Base-by-base conservation (phyloP, 2,329 filamentous ascomycete species). In the Graphiopsis chlorocephala region DNA sequence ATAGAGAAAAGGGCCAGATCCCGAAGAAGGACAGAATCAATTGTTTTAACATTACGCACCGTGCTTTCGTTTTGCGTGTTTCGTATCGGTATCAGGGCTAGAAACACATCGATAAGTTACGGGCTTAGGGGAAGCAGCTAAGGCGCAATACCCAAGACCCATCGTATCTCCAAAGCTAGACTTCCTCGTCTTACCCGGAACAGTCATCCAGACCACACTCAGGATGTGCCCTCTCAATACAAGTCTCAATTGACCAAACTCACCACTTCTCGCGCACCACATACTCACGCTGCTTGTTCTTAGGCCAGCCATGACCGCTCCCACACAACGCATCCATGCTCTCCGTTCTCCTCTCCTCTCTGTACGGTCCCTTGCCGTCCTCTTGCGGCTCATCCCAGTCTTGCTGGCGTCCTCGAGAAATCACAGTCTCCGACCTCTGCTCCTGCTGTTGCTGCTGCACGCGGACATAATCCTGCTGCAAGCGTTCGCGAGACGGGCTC, bases 401-500 rank as follows among this genome's bases (percentile, higher is more conserved):
- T 2, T 28, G 29, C 11, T 20, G 55, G 15, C 55, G 25, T 23
- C 61, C 38, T 61, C 42, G 29, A 6, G 25, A 31, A 20, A 17
- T 15, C 38, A 42, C 12, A 15, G 25, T 25, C 11, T 61, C 47
- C 1, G 61, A 25, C n/a, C 38, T 38, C n/a, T 26, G 29, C 38
- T 67, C 61, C 28, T 35, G 53, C 31, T 64, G 47, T n/a, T n/a
- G 23, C 53, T 56, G 31, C 29, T 56, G 28, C 23, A 29, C 15
- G 20, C 42, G 45, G 28, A 64, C 35, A 17, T 45, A 48, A 25
- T 56, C 53, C n/a, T 20, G 52, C 17, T 52, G 26, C 20, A 68
- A 35, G 15, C 60, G 62, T 47, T 75, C 73, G 17, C 72, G 65
- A 25, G 72, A 73, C 11, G 73, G 73, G 62, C 72, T 74, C 64